Conservation (phyloP, 2,329 filamentous ascomycete species). For the Sporothrix luriei region DNA sequence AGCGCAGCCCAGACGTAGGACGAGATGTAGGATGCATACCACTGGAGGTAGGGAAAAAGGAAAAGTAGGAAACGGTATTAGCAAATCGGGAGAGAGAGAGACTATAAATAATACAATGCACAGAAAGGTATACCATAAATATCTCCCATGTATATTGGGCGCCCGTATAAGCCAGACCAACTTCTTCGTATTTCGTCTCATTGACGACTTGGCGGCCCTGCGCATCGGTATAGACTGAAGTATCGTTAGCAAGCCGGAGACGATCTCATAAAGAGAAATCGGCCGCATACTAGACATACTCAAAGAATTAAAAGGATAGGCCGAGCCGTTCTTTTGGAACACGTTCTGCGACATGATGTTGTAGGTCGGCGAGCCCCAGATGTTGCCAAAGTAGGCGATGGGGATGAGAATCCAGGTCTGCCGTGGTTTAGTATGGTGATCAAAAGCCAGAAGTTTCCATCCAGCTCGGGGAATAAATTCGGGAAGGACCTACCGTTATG, state of each 20-base stretch:
- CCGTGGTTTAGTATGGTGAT: background rate
- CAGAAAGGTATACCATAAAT: conserved; percentile 32
- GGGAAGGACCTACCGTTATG: conserved; percentile 27
- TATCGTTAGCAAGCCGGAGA: background rate
- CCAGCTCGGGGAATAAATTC: background rate
- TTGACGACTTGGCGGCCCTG: conserved; percentile 33
- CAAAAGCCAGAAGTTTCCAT: background rate
- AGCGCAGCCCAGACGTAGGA: conserved; percentile 11
- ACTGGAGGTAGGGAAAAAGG: background rate
- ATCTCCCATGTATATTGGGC: conserved; percentile 36
- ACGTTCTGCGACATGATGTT: conserved; percentile 36
- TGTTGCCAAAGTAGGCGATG: conserved; percentile 36
- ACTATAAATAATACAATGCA: too few species aligned
- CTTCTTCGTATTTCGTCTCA: conserved; percentile 35
- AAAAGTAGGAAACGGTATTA: background rate
- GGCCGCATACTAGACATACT: background rate
- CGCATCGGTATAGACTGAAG: conserved; percentile 29
- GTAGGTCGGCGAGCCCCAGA: conserved; percentile 36
- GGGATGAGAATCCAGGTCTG: conserved; percentile 38
- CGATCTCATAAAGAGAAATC: background rate
- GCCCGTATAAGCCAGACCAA: conserved; percentile 35
- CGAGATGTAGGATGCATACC: conserved; percentile 17
- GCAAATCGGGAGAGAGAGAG: too few species aligned
- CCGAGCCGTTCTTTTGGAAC: conserved; percentile 35
- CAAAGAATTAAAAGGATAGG: conserved; percentile 32